phyloP scores from a whole-genome alignment of 176 grass and related monocot genomes.

The Rhipidocladum racemiflorum region DNA sequence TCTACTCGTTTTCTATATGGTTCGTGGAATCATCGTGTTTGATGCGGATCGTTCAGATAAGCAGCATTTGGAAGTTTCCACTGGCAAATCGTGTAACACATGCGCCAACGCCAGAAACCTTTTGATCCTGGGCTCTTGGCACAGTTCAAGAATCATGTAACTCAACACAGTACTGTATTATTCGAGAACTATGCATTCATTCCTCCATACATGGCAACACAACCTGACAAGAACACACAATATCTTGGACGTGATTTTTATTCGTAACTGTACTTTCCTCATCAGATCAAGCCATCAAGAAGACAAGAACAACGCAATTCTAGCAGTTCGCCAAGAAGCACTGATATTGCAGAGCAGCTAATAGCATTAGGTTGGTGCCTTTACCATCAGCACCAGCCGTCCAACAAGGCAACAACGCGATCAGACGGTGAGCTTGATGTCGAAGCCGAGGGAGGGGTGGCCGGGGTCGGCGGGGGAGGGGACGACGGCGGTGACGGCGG shows the following conservation, averaged over 20 bases:
- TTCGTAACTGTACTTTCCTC: not conserved
- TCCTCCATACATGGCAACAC: not conserved
- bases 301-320: not conserved
- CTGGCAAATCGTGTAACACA: not conserved
- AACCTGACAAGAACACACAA: not conserved
- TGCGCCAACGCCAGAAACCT: not conserved
- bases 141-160: not conserved
- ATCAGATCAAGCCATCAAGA: not conserved
- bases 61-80: not conserved
- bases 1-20: not conserved
- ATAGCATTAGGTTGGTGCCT: not conserved
- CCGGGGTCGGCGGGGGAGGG: conserved; percentile 47
- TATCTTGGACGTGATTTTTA: not conserved
- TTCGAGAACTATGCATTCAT: not conserved
- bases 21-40: not conserved
- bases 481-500: conserved; percentile 59
- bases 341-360: not conserved
- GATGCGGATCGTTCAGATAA: not conserved
- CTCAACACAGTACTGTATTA: not conserved
- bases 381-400: not conserved
- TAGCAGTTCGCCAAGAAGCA: not conserved
- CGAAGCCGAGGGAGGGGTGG: conserved; percentile 50
- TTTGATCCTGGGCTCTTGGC: not conserved
- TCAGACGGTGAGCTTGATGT: conserved; percentile 62
- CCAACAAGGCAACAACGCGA: not conserved